Conservation (phyloP, 2,329 filamentous ascomycete species). For the Sclerotinia borealis region DNA sequence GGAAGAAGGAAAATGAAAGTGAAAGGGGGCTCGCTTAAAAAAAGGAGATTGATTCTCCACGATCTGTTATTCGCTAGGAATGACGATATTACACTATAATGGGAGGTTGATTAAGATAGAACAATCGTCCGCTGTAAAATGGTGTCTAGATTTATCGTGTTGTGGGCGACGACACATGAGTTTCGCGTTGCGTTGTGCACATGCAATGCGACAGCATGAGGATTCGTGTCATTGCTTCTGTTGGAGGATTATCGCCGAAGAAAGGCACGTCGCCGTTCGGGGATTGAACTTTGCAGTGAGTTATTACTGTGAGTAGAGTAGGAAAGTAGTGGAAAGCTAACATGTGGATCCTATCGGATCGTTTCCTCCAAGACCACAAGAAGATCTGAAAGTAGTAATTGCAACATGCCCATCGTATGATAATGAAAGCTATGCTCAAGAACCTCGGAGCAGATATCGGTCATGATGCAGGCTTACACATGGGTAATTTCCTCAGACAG, state of each 20-base stretch:
- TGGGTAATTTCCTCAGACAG: neutral
- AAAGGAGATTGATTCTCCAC: neutral
- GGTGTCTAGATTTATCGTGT: neutral
- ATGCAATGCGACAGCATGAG: neutral
- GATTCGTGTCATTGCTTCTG: neutral
- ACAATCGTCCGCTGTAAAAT: neutral
- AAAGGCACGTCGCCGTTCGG: neutral
- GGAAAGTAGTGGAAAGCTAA: neutral
- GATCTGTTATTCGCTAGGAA: neutral
- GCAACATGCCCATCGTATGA: neutral
- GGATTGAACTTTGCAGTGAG: constrained; percentile 3
- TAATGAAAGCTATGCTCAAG: neutral
- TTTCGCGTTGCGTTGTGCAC: neutral
- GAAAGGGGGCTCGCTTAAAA: constrained; percentile 5
- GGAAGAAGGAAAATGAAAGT: neutral
- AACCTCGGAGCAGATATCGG: neutral
- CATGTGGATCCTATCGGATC: neutral
- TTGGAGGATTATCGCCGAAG: neutral
- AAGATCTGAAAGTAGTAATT: neutral
- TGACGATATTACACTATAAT: neutral
- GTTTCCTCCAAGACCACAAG: neutral
- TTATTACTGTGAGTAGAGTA: no score
- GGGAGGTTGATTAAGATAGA: neutral
- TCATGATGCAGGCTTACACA: neutral
- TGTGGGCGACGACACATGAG: neutral